Evolutionary conservation across 306 rosid genomes (phyloP), one percentile per base, ranked within the genome.

Genomic region (Citrullus amarus): DNA sequence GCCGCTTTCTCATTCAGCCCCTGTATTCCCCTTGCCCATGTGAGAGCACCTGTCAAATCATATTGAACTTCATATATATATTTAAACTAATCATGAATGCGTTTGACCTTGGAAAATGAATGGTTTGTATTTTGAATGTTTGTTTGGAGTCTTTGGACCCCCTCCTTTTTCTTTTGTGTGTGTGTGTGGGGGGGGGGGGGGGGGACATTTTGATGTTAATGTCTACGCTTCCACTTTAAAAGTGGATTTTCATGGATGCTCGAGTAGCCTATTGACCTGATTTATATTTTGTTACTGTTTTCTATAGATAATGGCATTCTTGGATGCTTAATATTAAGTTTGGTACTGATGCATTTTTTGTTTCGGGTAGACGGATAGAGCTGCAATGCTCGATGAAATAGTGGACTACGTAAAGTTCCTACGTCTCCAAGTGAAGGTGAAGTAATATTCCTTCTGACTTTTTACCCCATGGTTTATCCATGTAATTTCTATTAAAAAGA

Each of bases 371-470:
- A 89, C 96, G 16, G 97, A 93, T 84, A 89, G 93, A 88, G 98
- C 98, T 82, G 98, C 93, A 44, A 93, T 93, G 98, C 93, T 93
- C 9, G 98, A 93, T 74, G 98, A 93, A 83, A 93, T 93, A 62
- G 95, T 91, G 84, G 98, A 93, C 86, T 93, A 93, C 61, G 98
- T 93, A 82, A 93, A 93, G 92, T 93, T 93, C 87, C 88, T 93
- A 70, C 92, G 91, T 83, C 98, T 93, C 81, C 98, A 93, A 88
- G 98, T 93, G 53, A 93, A 93, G 98, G 98, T 91, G 71, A 75
- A 63, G 51, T 76, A 20, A 43, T 61, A 22, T 65, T 59, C 11
- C 36, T 38, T n/a, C 6, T 1, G 6, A 20, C 38, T 4, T 22
- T 76, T 57, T 76, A 32, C 44, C 18, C 44, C 39, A 10, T n/a